These are phyloP conservation scores for Kodamaea lidongshanica DNA, from an alignment of 805 yeast species.

Conservation along the genomic window DNA sequence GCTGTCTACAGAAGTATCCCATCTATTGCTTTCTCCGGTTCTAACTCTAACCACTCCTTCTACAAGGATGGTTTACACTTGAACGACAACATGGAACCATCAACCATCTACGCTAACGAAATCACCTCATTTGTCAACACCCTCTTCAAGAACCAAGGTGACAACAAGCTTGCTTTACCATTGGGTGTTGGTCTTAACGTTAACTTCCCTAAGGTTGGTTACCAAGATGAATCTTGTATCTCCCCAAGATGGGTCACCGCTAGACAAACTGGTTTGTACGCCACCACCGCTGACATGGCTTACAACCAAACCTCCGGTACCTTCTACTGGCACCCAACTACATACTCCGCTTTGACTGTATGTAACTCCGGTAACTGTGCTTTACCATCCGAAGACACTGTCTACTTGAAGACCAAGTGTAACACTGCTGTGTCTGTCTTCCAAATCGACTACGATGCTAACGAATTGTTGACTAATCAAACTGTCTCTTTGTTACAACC, in stretches of 20 bases:
- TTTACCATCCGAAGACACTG: conserved; percentile 38
- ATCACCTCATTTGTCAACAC: conserved; percentile 35
- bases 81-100: conserved; percentile 34
- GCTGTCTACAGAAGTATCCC: conserved; percentile 45
- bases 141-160: conserved; percentile 34
- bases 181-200: conserved; percentile 42
- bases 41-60: conserved; percentile 44
- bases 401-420: conserved; percentile 24
- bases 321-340: conserved; percentile 12
- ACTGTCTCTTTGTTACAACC: conserved; percentile 11
- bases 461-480: conserved; percentile 11
- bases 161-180: conserved; percentile 35
- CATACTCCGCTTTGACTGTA: conserved; percentile 16
- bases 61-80: conserved; percentile 38
- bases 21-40: conserved; percentile 48
- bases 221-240: conserved; percentile 34
- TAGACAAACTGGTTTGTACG: conserved; percentile 40
- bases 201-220: conserved; percentile 41
- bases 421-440: conserved; percentile 21
- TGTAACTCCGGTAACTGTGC: conserved; percentile 38
- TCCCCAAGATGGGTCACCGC: conserved; percentile 40
- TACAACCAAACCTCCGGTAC: conserved; percentile 38
- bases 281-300: conserved; percentile 23
- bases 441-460: conserved; percentile 26
- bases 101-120: conserved; percentile 41